Evolutionary conservation across 2,329 filamentous ascomycete genomes (phyloP).

Genomic region (Colletotrichum kahawae): DNA sequence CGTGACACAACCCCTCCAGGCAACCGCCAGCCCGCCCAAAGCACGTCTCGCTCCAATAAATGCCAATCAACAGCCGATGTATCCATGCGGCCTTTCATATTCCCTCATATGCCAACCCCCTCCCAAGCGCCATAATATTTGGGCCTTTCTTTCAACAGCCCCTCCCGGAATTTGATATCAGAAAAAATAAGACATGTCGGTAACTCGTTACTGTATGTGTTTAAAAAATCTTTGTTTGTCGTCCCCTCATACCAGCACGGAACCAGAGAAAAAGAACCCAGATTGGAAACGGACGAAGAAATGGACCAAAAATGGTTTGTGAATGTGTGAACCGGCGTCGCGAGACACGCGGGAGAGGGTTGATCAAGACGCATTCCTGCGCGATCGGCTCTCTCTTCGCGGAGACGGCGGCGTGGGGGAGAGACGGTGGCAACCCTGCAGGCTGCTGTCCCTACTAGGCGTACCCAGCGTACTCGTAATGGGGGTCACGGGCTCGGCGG

Average conservation of each 20-base stretch:
- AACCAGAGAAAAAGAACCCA: conserved; percentile 15
- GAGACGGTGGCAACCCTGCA: neutral
- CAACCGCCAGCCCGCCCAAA: neutral
- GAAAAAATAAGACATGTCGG: conserved; percentile 21
- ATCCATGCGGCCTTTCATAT: neutral
- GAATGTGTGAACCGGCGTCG: neutral
- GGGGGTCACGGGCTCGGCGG: conserved; percentile 29
- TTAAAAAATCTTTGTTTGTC: conserved; percentile 6
- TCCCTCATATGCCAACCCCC: conserved; percentile 1
- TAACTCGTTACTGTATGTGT: conserved; percentile 22
- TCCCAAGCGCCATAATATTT: conserved; percentile 3
- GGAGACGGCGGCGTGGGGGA: neutral
- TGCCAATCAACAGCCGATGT: conserved; percentile 13
- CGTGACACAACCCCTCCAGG: neutral
- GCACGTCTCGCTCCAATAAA: conserved; percentile 21
- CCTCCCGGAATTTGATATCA: conserved; percentile 17
- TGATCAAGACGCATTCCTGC: conserved; percentile 4
- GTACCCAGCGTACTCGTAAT: conserved; percentile 21
- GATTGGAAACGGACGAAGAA: neutral
- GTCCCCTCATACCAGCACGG: conserved; percentile 15
- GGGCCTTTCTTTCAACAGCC: conserved; percentile 10
- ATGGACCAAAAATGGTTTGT: neutral
- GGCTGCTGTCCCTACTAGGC: neutral
- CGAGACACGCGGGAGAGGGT: neutral
- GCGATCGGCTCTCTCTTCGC: conserved; percentile 1